Base-by-base conservation (phyloP, 2,329 filamentous ascomycete species). In the Epichloe gansuensis region DNA sequence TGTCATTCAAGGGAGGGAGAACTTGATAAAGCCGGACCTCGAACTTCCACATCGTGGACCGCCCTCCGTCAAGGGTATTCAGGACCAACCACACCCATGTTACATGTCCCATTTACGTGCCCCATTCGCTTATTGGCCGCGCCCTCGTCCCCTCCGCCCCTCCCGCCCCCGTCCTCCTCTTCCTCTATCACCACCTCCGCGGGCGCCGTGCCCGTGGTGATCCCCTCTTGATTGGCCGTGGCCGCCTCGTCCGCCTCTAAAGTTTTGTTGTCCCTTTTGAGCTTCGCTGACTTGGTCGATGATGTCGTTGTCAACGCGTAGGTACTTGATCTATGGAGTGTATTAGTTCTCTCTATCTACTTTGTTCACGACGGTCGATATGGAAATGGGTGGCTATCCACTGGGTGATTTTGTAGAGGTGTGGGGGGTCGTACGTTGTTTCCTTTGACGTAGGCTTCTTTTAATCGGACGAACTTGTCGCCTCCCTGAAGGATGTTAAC, bases 271-370 rank as follows among this genome's bases (percentile, higher is more conserved):
- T 57, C 78, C 78, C 65, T 88, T 85, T 69, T 97, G 91, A 65
- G 93, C 87, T 60, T 97, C 91, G 75, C 90, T 95, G 25, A 93
- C 91, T 41, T 89, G 71, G 58, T 97, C 91, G 71, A 98, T 88
- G 57, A 98, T 94, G 69, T 97, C 91, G 71, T 98, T 91, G 50
- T 91, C 90, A 3, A 98, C 88, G 62, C 91, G 84, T 35, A 98
- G 81, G 72, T 95, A 98, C 76, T 98, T 98, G 74, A 98, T 98
- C 93, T 96, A 17, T 25, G 15, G 5, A 11, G 9, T 15, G 5
- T 21, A 12, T 44, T 12, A 44, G 42, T 44, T 7, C 39, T 21
- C 39, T 21, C n/a, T 8, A 3, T 35, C 13, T 2, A 35, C 13
- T 46, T 17, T 17, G 28, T 28, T 31, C 28, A 31, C 21, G 11